Base-by-base conservation (phyloP, 2,329 filamentous ascomycete genomes). In the Neospermospora avenae region DNA sequence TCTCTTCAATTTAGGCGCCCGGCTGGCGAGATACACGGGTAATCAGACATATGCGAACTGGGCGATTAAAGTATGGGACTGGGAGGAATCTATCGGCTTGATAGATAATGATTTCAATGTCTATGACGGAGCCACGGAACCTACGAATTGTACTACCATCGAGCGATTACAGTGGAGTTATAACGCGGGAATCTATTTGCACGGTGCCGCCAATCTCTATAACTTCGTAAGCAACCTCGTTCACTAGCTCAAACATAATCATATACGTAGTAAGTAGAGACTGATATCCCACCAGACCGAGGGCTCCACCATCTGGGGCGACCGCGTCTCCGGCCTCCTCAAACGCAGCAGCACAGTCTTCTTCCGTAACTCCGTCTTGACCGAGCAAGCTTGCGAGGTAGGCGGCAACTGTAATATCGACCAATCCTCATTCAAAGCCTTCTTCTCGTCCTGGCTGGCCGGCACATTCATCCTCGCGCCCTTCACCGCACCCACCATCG, bases 1-100 rank as follows among this genome's bases (percentile, higher is more conserved):
- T 60, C 84, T 85, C 73, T 85, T 85, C 72, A 82, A 84, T 54
- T 72, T 85, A 4, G 82, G 80, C 14, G 84, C 88, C 1, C 84
- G 89, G 7, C 78, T 93, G 6, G 88, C 87, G 1, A 79, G 86
- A 13, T 93, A 91, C 73, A 95, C 91, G 0, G 84, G 84, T n/a
- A 93, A 95, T 69, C 69, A 79, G 41, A 89, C 89, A 0, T 96
- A 96, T 71, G 80, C 84, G 2, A 82, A 91, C 4, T 93, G 89
- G 90, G 90, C 90, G 0, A 82, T 84, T 37, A 85, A 77, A 66
- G 82, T 84, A 2, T 96, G 90, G 78, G 80, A 90, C 54, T 90
- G 87, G 87, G 85, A 85, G 72, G 70, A 74, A 3, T 72, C 70
- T n/a, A 74, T 84, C 37, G 77, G 82, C 1, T 80, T 90, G 58